Evolutionary conservation across 2,329 filamentous ascomycete genomes (phyloP), one percentile per base, ranked within the genome.

Genomic region (Blastomyces gilchristii): DNA sequence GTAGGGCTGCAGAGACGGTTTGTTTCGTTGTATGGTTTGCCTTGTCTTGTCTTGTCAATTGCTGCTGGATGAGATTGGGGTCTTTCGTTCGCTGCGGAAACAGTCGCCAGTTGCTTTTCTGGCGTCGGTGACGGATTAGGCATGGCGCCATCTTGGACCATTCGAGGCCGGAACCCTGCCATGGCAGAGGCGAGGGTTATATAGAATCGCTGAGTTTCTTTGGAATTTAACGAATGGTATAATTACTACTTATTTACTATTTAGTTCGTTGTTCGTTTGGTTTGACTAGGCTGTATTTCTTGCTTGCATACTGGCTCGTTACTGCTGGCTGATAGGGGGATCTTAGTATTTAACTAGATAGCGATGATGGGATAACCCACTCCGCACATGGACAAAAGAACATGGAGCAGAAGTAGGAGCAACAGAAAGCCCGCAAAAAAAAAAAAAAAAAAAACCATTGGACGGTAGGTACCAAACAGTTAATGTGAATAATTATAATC

Each of bases 51-150:
- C 1, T 25, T 25, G 47, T 43, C 11, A 49, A 49, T 25, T 22
- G n/a, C 9, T 49, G 8, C 22, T 12, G 47, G n/a, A 49, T 49
- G 45, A 49, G 18, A 49, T 45, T 45, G 43, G 18, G 4, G n/a
- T n/a, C 11, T 31, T 12, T 16, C 25, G 9, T 52, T 43, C 11
- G 14, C 39, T 43, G 11, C 12, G 37, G 52, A 25, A 54, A 54
- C 28, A 18, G 43, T 16, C 43, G 16, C 43, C 43, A 31, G 52
- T 2, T 2, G 45, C 45, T 49, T n/a, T 49, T 57, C n/a, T 57
- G 54, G 54, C 56, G 56, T 25, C 39, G n/a, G n/a, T 58, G 56
- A 43, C 56, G 39, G 41, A 58, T 58, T 58, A 58, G 57, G 57
- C 39, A 58, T 45, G 39, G 57, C 39, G 57, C 57, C 39, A 16